Base-by-base conservation (phyloP, 805 yeast genomes). In the Myxozyma neotropica region DNA sequence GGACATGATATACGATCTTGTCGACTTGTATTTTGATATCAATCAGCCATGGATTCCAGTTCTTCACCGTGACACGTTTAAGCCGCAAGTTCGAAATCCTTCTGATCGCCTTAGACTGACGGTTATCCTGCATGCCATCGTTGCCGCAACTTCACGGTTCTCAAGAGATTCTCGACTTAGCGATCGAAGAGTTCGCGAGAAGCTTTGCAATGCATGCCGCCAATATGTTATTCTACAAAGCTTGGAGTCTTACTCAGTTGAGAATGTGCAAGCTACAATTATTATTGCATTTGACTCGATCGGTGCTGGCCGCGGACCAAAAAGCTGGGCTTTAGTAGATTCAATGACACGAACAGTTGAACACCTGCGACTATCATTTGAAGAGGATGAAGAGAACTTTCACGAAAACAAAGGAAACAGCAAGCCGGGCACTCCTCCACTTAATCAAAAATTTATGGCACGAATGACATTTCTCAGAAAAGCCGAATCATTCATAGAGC, bases 41-140 rank as follows among this genome's bases (percentile, higher is more conserved):
- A 56, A 21, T 29, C 55, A 56, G 12, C 55, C 59, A 12, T 56
- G 59, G 59, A 51, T 56, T 31, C 59, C 59, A 21, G 52, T 56
- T n/a, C 21, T 56, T 5, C 55, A 50, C 19, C 31, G 46, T 10
- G 27, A 17, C 15, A 27, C 44, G 7, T 56, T 56, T 21, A 50
- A 42, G 12, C 15, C n/a, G 23, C 43, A 40, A 19, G 24, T 49
- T 15, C 29, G 49, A 5, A 31, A 7, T 21, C 21, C 26, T 15
- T 58, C 47, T 3, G 27, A 13, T 8, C 46, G 39, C 13, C 36
- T 15, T 12, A 26, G 42, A 4, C 12, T 33, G 24, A 12, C 31
- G 1, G 46, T 51, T 13, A 40, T 56, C 15, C 40, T 56, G 1
- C 50, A 56, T 33, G 59, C 56, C 6, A 50, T 56, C n/a, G 55